Percentiles rank a stretch among this genome's conserved stretches.
Conservation (phyloP, 2,329 filamentous ascomycete species). For the Blastomyces parvus region DNA sequence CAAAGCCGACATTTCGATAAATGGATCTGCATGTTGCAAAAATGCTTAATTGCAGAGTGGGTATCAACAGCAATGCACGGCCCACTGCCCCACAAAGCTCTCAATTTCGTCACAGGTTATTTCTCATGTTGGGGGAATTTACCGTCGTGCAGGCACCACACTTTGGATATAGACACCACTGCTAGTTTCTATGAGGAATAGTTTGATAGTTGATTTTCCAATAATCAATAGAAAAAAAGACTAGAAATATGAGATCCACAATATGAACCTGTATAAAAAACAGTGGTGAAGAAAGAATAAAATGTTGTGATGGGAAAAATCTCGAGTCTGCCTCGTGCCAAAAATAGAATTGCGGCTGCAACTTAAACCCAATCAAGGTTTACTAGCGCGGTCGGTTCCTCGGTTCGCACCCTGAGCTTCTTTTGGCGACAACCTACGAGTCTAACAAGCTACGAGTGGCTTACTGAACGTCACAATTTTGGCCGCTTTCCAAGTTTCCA, state of each 20-base stretch:
- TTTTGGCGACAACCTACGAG: neutral
- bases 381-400: neutral
- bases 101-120: neutral
- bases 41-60: neutral
- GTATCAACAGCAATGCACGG: neutral
- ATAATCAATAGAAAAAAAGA: too few species aligned
- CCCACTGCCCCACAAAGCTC: neutral
- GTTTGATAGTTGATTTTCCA: too few species aligned
- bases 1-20: neutral
- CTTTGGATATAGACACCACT: too few species aligned
- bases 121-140: too few species aligned
- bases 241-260: too few species aligned
- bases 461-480: neutral
- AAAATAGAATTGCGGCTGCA: conserved; percentile 3
- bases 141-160: too few species aligned
- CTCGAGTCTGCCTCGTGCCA: conserved; percentile 6
- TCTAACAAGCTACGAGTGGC: neutral
- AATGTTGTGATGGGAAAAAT: too few species aligned
- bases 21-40: neutral
- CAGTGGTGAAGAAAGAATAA: too few species aligned
- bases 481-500: neutral
- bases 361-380: conserved; percentile 2
- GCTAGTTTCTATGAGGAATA: too few species aligned
- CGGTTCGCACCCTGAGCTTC: neutral
- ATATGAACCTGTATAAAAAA: too few species aligned